Evolutionary conservation across 805 yeast species (phyloP).

Genomic region (Candida nemodendra): DNA sequence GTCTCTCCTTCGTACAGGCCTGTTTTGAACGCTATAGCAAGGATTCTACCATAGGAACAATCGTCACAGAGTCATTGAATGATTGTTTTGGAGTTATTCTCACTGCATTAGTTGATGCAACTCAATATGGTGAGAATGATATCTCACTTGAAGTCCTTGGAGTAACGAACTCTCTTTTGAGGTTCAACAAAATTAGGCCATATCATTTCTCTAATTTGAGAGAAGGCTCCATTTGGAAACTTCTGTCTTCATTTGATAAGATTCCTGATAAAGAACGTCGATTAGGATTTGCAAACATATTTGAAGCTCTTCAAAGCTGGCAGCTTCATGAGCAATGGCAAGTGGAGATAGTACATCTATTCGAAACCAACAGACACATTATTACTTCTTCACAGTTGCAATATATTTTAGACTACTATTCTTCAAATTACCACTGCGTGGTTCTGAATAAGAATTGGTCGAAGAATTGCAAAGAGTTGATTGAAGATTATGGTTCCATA

Average conservation of each 20-base stretch:
- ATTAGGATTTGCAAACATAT: constrained; percentile 4
- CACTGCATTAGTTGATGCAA: constrained; percentile 12
- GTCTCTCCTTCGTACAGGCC: constrained; percentile 17
- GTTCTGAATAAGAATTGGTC: constrained; percentile 53
- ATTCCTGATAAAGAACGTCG: background rate
- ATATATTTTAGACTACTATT: constrained; percentile 48
- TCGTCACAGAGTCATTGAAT: constrained; percentile 16
- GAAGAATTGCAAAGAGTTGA: constrained; percentile 41
- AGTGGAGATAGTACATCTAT: constrained; percentile 14
- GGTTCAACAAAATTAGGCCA: constrained; percentile 1
- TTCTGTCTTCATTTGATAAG: constrained; percentile 7
- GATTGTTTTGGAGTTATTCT: constrained; percentile 17
- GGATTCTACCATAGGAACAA: constrained; percentile 9
- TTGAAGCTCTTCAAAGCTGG: constrained; percentile 20
- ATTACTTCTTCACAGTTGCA: constrained; percentile 18
- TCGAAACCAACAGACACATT: constrained; percentile 18
- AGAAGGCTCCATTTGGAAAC: constrained; percentile 14
- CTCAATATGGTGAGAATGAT: constrained; percentile 5
- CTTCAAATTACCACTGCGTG: constrained; percentile 51
- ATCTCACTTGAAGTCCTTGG: constrained; percentile 14
- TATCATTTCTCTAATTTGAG: constrained; percentile 9
- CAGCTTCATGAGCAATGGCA: constrained; percentile 7
- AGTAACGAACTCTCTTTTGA: background rate
- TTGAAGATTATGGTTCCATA: constrained; percentile 40
- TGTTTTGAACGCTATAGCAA: constrained; percentile 13